phyloP scores from a whole-genome alignment of 2,329 filamentous ascomycete species.

The Penicillium sp. region DNA sequence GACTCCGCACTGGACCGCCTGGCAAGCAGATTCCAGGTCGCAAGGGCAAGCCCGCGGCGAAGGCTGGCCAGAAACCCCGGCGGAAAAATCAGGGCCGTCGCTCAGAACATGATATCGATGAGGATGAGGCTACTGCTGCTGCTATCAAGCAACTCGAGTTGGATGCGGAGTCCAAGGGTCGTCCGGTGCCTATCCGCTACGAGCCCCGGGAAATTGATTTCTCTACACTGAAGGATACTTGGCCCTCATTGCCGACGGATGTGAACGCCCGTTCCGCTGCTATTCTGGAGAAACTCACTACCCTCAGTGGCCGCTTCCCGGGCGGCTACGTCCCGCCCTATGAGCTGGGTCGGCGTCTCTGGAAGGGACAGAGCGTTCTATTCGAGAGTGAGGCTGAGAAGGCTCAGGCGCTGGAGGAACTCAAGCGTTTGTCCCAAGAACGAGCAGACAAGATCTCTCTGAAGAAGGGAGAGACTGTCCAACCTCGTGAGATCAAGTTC shows the following conservation, averaged over 20 bases:
- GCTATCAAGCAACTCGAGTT: slow-evolving; percentile 36
- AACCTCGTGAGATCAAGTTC: slow-evolving; percentile 39
- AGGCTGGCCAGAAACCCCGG: slow-evolving; percentile 18
- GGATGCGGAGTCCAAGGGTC: slow-evolving; percentile 37
- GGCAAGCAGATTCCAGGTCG: slow-evolving; percentile 25
- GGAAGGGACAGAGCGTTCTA: slow-evolving; percentile 42
- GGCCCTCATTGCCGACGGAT: slow-evolving; percentile 45
- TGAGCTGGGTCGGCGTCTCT: slow-evolving; percentile 43
- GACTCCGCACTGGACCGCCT: slow-evolving; percentile 28
- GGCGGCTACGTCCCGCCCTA: slow-evolving; percentile 42
- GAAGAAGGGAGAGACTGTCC: slow-evolving; percentile 42
- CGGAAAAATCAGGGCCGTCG: slow-evolving; percentile 17
- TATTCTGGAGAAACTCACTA: slow-evolving; percentile 42
- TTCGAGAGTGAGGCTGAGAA: slow-evolving; percentile 46
- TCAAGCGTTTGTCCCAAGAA: slow-evolving; percentile 39
- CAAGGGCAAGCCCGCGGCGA: slow-evolving; percentile 26
- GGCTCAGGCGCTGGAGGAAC: slow-evolving; percentile 39
- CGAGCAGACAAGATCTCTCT: slow-evolving; percentile 42
- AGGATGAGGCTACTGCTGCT: slow-evolving; percentile 28
- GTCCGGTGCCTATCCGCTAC: slow-evolving; percentile 40
- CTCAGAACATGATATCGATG: slow-evolving; percentile 28
- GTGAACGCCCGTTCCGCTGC: slow-evolving; percentile 32
- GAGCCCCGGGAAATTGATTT: slow-evolving; percentile 39
- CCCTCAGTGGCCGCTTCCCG: slow-evolving; percentile 39
- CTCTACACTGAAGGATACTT: slow-evolving; percentile 41